Evolutionary conservation across 2,329 filamentous ascomycete species (phyloP), one percentile per base, ranked within the genome.

Genomic region (Alternaria longipes): DNA sequence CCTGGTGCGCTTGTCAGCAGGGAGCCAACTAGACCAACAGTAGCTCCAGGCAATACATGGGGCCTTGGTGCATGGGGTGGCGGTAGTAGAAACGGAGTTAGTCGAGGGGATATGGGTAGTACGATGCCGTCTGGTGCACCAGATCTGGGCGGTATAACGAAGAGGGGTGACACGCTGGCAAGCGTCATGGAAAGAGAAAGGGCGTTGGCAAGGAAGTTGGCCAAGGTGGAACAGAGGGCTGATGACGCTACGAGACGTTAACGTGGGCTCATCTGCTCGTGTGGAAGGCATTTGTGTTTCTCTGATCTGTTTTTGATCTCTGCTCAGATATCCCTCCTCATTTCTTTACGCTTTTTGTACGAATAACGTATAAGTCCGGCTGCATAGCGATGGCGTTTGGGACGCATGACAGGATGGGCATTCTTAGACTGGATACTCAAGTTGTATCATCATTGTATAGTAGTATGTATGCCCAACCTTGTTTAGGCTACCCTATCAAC

Each of bases 61-160:
- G 72, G 73, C 1, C 57, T 77, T 24, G 73, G 69, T 6, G 71
- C 65, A 1, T 76, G 71, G 73, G 70, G 73, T 11, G 72, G 73
- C 50, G 68, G 72, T 54, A 68, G 70, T 61, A 59, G 64, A 65
- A 70, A 69, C 66, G 52, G 65, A 53, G 62, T 56, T 44, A 71
- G 63, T 64, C 54, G 58, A 56, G 61, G 56, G 12, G 69, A 56
- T 56, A 62, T 65, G 60, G 36, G 45, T 5, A 40, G 50, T 5
- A 47, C 50, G 8, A 57, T 60, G 55, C 34, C 62, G 67, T 63
- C 64, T 63, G 64, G 63, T 61, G 67, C 65, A 24, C 46, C 60
- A 56, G 60, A 55, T 57, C 64, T 44, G 44, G 40, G 36, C 3
- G 65, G 63, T 11, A 68, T 68, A 56, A 64, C 62, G 38, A 65